These are phyloP conservation scores for Stylosanthes scabra DNA, from an alignment of 331 rosid species.

Conservation along the genomic window DNA sequence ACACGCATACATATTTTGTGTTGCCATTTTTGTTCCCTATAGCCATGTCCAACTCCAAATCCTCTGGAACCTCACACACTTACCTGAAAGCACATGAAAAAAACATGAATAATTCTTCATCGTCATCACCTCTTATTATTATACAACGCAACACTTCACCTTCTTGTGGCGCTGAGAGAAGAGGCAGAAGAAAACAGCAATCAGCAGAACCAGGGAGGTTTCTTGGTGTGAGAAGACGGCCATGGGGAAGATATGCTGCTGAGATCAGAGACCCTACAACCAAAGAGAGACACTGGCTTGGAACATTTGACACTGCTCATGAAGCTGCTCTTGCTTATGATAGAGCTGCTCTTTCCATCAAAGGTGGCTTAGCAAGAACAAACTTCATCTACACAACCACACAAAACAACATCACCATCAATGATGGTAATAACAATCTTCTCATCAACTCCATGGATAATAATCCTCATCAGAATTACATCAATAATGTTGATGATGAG, in stretches of 20 bases:
- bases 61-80: constrained; percentile 58
- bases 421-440: constrained; percentile 49
- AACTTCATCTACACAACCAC: constrained; percentile 80
- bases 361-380: constrained; percentile 93
- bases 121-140: constrained; percentile 44
- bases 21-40: constrained; percentile 24
- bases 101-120: constrained; percentile 43
- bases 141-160: constrained; percentile 58
- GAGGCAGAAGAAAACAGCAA: constrained; percentile 78
- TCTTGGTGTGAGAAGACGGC: constrained; percentile 90
- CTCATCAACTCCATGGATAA: constrained; percentile 49
- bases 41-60: constrained; percentile 78
- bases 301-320: constrained; percentile 97
- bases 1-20: not conserved
- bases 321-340: constrained; percentile 99
- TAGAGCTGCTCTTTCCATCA: constrained; percentile 95
- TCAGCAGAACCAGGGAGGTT: constrained; percentile 80
- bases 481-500: constrained; percentile 18
- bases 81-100: constrained; percentile 45
- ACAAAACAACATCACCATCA: constrained; percentile 47
- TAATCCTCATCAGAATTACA: constrained; percentile 26
- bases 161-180: constrained; percentile 53
- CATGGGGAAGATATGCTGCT: constrained; percentile 99
- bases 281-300: constrained; percentile 98
- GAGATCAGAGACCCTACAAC: constrained; percentile 96